Evolutionary conservation across 2,329 filamentous ascomycete genomes (phyloP), one percentile per base, ranked within the genome.

Genomic region (Graphilbum sp.): DNA sequence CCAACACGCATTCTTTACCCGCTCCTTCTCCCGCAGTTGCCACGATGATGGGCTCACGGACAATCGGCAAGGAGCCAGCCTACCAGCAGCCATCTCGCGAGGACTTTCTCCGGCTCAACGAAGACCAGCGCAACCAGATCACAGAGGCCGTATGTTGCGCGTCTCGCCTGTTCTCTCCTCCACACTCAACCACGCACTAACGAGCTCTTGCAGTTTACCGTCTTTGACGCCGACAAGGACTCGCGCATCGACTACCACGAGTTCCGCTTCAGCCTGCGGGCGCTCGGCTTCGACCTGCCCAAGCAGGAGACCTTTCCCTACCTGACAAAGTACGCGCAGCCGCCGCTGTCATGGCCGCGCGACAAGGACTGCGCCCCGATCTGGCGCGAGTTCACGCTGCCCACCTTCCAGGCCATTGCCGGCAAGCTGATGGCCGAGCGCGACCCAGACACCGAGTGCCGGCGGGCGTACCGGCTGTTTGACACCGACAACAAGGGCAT

Each of bases 161-260:
- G 8, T 12, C 4, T 7, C 23, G 23, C 7, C 7, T 25, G 23
- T 7, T 25, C 7, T 7, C 23, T 12, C 12, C 12, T 7, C 23
- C 7, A 7, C 23, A 12, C 23, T 25, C 23, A 12, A 25, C 7
- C 7, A 7, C 23, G 7, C 23, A 25, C 15, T 37, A 7, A 13
- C 7, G 5, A 19, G 10, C 12, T n/a, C 13, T 24, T 37, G 32
- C 47, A 93, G 81, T 96, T 96, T 60, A 78, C 79, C 44, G 76
- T 96, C 47, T 96, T 98, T 67, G 90, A 96, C 57, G 80, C 94
- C 52, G 88, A 96, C 67, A 88, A 92, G 57, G 87, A 96, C 62
- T 73, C 78, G 34, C 77, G 82, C 58, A 84, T 98, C 54, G 88
- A 96, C 64, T 96, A 94, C 66, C 90, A 96, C 63, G 90, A 98